These are phyloP conservation scores for Ophioceras dolichostomum DNA, from an alignment of 2,329 filamentous ascomycete species.

Conservation along the genomic window DNA sequence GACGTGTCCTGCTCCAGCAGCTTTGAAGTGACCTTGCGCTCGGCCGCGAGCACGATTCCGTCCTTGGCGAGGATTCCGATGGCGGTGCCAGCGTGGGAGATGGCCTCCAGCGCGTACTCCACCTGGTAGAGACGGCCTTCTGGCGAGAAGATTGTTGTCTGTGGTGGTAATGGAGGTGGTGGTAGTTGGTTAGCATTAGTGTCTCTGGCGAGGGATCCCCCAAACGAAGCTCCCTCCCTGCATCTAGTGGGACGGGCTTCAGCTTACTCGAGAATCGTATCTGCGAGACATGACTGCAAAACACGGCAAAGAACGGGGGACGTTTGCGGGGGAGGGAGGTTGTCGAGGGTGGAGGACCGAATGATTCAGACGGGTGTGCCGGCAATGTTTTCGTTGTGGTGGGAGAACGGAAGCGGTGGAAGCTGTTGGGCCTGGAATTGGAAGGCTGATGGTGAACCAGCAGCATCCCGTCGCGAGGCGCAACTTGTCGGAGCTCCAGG, in stretches of 20 bases:
- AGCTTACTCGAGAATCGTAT: slow-evolving; percentile 88
- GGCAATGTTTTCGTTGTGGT: too few species aligned
- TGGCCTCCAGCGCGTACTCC: slow-evolving; percentile 97
- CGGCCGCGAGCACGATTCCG: slow-evolving; percentile 94
- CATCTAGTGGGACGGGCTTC: slow-evolving; percentile 9
- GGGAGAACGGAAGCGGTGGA: too few species aligned
- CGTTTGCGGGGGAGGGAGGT: too few species aligned
- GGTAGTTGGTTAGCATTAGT: too few species aligned
- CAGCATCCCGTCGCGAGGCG: slow-evolving; percentile 18
- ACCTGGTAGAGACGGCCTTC: slow-evolving; percentile 98
- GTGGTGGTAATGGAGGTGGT: slow-evolving; percentile 5
- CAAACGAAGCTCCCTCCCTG: too few species aligned
- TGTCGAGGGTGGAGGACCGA: too few species aligned
- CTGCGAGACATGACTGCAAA: slow-evolving; percentile 98
- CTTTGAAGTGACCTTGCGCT: slow-evolving; percentile 99
- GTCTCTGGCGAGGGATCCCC: background rate
- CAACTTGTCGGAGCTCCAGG: background rate
- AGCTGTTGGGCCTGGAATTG: too few species aligned
- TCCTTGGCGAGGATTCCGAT: slow-evolving; percentile 95
- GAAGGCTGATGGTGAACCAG: too few species aligned
- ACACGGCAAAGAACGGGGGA: too few species aligned
- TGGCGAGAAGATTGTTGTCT: slow-evolving; percentile 99
- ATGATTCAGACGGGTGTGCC: too few species aligned
- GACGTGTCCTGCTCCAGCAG: slow-evolving; percentile 98
- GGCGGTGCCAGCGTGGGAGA: slow-evolving; percentile 94